Percentiles rank a stretch among this genome's conserved stretches.
These are phyloP conservation scores for Fusarium gaditjirri DNA, from an alignment of 2,329 filamentous ascomycete genomes.

Conservation along the genomic window DNA sequence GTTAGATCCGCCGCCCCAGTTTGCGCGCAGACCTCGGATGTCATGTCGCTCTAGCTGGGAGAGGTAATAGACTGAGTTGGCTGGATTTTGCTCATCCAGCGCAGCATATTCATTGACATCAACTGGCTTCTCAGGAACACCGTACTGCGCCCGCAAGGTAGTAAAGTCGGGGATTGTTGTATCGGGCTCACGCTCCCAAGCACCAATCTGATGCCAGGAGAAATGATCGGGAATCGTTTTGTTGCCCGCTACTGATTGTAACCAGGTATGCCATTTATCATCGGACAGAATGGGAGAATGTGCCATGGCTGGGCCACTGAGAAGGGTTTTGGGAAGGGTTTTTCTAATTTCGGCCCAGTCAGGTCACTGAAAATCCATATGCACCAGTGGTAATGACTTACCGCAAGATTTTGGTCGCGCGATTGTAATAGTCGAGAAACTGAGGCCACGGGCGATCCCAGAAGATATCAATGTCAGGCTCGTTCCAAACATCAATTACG, in stretches of 20 bases:
- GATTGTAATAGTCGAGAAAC: not conserved
- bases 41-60: not conserved
- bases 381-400: rapidly evolving
- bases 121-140: not conserved
- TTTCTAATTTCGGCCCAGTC: not conserved
- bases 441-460: not conserved
- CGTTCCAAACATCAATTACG: not conserved
- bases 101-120: not conserved
- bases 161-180: not conserved
- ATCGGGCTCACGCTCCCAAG: not conserved
- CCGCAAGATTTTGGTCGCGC: not conserved
- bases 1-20: not conserved
- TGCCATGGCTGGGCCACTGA: not conserved
- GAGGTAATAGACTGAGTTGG: not conserved
- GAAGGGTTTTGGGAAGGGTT: not conserved
- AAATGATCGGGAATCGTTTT: not conserved
- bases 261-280: not conserved
- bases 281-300: not conserved
- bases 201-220: not conserved
- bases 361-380: rapidly evolving
- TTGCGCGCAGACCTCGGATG: not conserved
- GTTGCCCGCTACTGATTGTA: not conserved
- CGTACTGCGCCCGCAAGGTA: not conserved
- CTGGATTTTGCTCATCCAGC: not conserved
- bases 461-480: not conserved